A percentile compares a stretch with the other conserved stretches of the same genome.
These are phyloP conservation scores for Lipomyces chichibuensis DNA, from an alignment of 805 yeast species.

Conservation along the genomic window DNA sequence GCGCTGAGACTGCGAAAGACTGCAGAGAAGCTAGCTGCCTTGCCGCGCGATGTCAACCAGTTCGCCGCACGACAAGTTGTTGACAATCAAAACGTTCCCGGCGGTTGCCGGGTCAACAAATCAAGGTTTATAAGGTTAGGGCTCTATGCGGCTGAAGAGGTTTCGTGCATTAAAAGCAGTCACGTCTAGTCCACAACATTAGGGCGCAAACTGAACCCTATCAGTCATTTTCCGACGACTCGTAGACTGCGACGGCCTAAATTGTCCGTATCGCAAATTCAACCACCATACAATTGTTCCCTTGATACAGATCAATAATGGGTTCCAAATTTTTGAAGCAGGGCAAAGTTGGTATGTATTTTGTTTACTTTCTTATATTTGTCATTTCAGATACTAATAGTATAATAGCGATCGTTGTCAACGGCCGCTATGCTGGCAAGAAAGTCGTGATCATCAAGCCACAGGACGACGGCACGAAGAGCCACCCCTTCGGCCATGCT, in stretches of 20 bases:
- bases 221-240: background rate
- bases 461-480: conserved; percentile 97
- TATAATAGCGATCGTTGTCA: conserved; percentile 86
- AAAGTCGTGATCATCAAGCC: conserved; percentile 99
- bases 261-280: background rate
- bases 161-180: no score
- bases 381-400: background rate
- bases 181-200: background rate
- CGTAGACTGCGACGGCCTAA: background rate
- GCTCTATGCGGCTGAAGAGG: no score
- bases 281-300: conserved; percentile 14
- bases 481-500: conserved; percentile 99
- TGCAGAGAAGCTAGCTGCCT: background rate
- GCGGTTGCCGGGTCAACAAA: no score
- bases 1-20: background rate
- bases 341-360: conserved; percentile 96
- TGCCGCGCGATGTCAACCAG: background rate
- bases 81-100: background rate
- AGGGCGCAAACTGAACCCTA: background rate
- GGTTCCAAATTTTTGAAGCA: conserved; percentile 93
- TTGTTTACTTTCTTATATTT: background rate
- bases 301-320: conserved; percentile 21
- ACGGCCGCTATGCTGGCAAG: conserved; percentile 99
- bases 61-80: background rate
- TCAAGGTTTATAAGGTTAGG: no score